Conservation (phyloP, 169 alveolate genomes). For the Perkinsus marinus region DNA sequence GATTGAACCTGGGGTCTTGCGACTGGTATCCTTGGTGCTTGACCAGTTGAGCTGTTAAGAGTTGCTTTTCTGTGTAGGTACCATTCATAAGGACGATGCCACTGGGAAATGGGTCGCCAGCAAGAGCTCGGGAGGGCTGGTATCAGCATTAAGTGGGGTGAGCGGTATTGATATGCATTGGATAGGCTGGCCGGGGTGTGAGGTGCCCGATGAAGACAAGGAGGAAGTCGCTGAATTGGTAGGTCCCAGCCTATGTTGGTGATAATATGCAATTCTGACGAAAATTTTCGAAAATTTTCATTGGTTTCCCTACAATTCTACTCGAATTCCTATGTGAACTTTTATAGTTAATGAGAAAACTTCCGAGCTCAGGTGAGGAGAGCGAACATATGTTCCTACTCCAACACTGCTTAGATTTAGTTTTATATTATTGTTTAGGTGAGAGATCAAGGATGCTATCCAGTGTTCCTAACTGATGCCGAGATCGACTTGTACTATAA, state of each 20-base stretch:
- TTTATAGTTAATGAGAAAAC: too few species aligned
- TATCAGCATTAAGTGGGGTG: conserved; percentile 18
- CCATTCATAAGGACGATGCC: neutral
- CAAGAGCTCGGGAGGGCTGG: conserved; percentile 32
- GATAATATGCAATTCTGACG: neutral
- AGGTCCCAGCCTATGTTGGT: neutral
- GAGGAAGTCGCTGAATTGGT: conserved; percentile 4
- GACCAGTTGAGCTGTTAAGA: neutral
- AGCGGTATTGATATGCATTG: conserved; percentile 23
- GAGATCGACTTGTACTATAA: conserved; percentile 32
- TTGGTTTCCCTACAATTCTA: too few species aligned
- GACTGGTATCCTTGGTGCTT: too few species aligned
- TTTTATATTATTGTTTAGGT: neutral
- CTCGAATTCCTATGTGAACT: too few species aligned
- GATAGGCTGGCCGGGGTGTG: conserved; percentile 45
- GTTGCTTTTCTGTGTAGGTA: neutral
- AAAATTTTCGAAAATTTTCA: too few species aligned
- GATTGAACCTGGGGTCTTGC: too few species aligned
- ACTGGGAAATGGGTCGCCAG: neutral
- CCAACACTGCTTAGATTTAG: too few species aligned
- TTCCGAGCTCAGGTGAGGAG: too few species aligned
- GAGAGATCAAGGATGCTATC: conserved; percentile 9
- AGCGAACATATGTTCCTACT: too few species aligned
- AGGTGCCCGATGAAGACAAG: conserved; percentile 16
- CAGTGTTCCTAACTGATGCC: conserved; percentile 27